Evolutionary conservation across 495 filamentous ascomycete species (phyloP).

Genomic region (Parmelia sp.): DNA sequence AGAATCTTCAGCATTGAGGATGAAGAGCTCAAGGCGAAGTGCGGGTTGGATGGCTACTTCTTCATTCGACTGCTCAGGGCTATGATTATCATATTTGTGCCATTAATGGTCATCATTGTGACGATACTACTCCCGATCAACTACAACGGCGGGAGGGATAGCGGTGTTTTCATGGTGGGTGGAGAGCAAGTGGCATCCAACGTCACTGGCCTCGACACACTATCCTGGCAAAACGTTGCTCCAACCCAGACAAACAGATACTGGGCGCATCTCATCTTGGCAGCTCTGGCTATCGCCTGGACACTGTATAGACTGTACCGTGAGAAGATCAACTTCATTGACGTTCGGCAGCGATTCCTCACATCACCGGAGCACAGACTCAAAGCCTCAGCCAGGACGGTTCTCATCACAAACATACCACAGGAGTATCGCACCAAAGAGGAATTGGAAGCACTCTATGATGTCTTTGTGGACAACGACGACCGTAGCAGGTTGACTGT

Average conservation of each 20-base stretch:
- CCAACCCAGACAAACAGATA: constrained; percentile 23
- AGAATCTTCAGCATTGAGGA: constrained; percentile 25
- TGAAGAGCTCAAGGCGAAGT: constrained; percentile 25
- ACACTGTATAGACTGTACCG: constrained; percentile 24
- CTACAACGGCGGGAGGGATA: constrained; percentile 24
- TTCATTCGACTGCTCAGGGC: constrained; percentile 27
- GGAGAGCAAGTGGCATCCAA: constrained; percentile 10
- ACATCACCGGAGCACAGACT: constrained; percentile 28
- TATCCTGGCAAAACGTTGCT: constrained; percentile 28
- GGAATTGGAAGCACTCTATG: constrained; percentile 27
- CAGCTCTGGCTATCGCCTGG: constrained; percentile 24
- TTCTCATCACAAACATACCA: constrained; percentile 28
- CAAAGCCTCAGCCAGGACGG: constrained; percentile 26
- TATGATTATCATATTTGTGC: constrained; percentile 26
- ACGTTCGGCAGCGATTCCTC: constrained; percentile 27
- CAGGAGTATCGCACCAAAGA: constrained; percentile 27
- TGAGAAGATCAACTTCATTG: constrained; percentile 28
- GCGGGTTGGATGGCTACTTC: constrained; percentile 28
- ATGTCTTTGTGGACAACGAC: constrained; percentile 29
- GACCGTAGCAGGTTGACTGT: constrained; percentile 25
- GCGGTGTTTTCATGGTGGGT: constrained; percentile 7
- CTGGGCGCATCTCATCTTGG: constrained; percentile 27
- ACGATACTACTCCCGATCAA: constrained; percentile 27
- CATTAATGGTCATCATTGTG: constrained; percentile 24
- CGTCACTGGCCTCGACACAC: constrained; percentile 25